Evolutionary conservation across 768 basidiomycete species (phyloP).

Genomic region (Lentinula sp.): DNA sequence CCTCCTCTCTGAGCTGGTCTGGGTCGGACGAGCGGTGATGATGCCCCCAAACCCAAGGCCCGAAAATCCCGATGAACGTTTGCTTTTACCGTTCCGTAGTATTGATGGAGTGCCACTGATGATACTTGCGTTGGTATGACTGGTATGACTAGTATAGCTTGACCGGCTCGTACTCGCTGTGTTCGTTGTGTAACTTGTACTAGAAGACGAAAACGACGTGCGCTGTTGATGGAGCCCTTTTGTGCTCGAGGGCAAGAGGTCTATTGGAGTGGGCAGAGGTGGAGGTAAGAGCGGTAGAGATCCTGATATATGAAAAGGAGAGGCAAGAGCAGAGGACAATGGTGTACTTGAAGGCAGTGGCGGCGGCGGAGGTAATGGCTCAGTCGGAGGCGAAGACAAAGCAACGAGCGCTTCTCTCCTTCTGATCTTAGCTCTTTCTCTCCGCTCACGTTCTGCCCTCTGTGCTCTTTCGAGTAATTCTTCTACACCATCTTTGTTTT

Average conservation of each 20-base stretch:
- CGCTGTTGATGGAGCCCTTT: not conserved
- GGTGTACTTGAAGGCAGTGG: not conserved
- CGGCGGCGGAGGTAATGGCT: not conserved
- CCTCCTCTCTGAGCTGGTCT: not conserved
- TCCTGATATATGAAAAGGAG: no score
- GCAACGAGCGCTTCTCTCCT: not conserved
- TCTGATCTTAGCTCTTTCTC: not conserved
- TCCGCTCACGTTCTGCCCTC: not conserved
- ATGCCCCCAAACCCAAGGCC: not conserved
- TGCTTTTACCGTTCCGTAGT: not conserved
- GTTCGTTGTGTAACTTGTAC: not conserved
- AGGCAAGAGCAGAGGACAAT: no score
- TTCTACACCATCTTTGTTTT: not conserved
- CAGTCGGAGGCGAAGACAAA: not conserved
- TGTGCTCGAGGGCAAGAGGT: not conserved
- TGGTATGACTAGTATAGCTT: not conserved
- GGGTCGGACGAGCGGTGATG: not conserved
- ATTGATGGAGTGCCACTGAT: not conserved
- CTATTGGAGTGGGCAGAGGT: not conserved
- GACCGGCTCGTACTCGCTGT: not conserved
- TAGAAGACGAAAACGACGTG: not conserved
- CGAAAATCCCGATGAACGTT: not conserved
- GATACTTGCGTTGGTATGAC: not conserved
- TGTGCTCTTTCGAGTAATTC: not conserved
- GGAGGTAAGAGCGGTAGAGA: not conserved